Percentiles rank a stretch among this genome's conserved stretches.
Conservation (phyloP, 148 eudicot genomes). For the Chenopodium album region DNA sequence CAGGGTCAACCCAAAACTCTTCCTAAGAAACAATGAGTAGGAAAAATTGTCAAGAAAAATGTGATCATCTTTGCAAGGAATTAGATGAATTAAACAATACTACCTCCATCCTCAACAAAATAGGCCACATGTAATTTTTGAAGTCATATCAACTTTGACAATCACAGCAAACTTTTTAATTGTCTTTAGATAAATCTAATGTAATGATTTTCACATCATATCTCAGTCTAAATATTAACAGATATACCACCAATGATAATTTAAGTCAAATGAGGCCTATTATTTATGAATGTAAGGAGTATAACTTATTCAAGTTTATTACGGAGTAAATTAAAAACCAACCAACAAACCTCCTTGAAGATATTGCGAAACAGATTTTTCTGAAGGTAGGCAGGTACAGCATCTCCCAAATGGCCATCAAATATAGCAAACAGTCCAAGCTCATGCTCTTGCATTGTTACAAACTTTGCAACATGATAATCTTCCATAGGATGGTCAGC, state of each 20-base stretch:
- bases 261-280: neutral
- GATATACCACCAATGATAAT: neutral
- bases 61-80: neutral
- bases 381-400: constrained; percentile 53
- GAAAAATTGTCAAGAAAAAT: neutral
- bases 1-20: constrained; percentile 59
- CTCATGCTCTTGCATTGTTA: constrained; percentile 41
- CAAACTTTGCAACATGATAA: constrained; percentile 55
- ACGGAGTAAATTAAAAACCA: neutral
- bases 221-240: neutral
- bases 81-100: neutral
- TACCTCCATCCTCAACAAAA: neutral
- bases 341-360: constrained; percentile 45
- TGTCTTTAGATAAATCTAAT: neutral
- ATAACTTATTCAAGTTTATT: neutral
- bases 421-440: constrained; percentile 59
- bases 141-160: neutral
- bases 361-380: constrained; percentile 48
- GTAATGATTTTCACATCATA: neutral
- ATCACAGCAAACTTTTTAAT: neutral
- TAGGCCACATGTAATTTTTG: neutral
- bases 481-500: constrained; percentile 67
- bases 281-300: neutral
- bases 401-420: constrained; percentile 56
- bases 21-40: constrained; percentile 33